A percentile compares a stretch with the other conserved stretches of the same genome.
These are phyloP conservation scores for Flaveria bidentis DNA, from an alignment of 129 eudicot species.

Conservation along the genomic window DNA sequence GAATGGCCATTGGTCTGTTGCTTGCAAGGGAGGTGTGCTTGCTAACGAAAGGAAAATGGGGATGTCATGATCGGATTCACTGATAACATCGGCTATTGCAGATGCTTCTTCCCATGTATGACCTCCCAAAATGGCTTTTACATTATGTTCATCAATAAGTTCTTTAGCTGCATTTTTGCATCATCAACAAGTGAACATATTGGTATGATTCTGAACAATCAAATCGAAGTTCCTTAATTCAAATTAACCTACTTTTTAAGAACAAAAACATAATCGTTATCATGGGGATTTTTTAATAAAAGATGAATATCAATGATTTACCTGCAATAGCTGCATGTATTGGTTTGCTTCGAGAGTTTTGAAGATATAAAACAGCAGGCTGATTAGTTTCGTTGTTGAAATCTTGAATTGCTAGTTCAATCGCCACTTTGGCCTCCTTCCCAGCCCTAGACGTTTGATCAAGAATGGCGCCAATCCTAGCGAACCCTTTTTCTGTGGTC, in stretches of 20 bases:
- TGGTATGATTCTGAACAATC: not conserved
- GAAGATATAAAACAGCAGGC: slow-evolving; percentile 24
- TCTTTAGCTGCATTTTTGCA: slow-evolving; percentile 26
- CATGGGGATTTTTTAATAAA: not conserved
- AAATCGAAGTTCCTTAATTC: not conserved
- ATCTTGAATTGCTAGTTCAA: slow-evolving; percentile 43
- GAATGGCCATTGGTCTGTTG: slow-evolving; percentile 36
- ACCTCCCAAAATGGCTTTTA: slow-evolving; percentile 56
- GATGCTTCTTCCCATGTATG: slow-evolving; percentile 56
- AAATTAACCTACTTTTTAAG: not conserved
- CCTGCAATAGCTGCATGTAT: slow-evolving; percentile 49
- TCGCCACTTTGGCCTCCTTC: slow-evolving; percentile 50
- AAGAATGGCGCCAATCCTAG: slow-evolving; percentile 40
- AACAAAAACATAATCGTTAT: not conserved
- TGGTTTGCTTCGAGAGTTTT: slow-evolving; percentile 39
- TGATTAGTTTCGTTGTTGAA: slow-evolving; percentile 26
- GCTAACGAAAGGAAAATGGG: slow-evolving; percentile 46
- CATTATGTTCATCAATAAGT: slow-evolving; percentile 30
- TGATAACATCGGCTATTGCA: slow-evolving; percentile 41
- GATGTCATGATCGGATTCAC: slow-evolving; percentile 13
- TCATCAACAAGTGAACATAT: not conserved
- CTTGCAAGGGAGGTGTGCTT: slow-evolving; percentile 37
- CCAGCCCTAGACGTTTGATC: slow-evolving; percentile 46
- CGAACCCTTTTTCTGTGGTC: slow-evolving; percentile 17
- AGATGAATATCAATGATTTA: not conserved